A percentile compares a stretch with the other conserved stretches of the same genome.
These are phyloP conservation scores for Sclerotinia glacialis DNA, from an alignment of 2,329 filamentous ascomycete species.

Conservation along the genomic window DNA sequence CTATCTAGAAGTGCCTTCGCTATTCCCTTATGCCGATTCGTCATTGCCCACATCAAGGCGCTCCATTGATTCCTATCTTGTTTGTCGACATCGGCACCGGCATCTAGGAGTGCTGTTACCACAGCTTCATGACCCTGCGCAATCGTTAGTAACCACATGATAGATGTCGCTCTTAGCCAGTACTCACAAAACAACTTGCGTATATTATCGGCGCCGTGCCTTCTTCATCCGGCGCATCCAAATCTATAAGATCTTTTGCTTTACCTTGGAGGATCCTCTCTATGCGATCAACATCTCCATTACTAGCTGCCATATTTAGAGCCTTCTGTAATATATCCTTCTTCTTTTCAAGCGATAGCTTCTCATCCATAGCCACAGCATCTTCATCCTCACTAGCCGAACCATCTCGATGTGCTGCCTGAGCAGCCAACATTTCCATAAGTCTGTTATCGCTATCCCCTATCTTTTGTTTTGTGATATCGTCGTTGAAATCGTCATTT, in stretches of 20 bases:
- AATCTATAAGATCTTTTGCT: conserved; percentile 72
- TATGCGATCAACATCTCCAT: conserved; percentile 84
- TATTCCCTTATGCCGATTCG: conserved; percentile 93
- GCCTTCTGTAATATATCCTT: conserved; percentile 77
- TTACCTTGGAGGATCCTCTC: conserved; percentile 70
- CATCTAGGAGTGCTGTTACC: conserved; percentile 77
- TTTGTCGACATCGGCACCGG: conserved; percentile 83
- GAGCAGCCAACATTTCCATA: conserved; percentile 93
- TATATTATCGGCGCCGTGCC: conserved; percentile 97
- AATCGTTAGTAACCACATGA: conserved; percentile 24
- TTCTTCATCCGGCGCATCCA: conserved; percentile 87
- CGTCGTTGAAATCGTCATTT: conserved; percentile 69
- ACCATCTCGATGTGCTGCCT: conserved; percentile 78
- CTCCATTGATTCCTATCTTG: conserved; percentile 98
- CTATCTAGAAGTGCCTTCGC: conserved; percentile 90
- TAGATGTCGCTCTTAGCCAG: neutral
- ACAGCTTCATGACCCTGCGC: conserved; percentile 80
- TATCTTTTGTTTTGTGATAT: conserved; percentile 50
- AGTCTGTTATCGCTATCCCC: conserved; percentile 82
- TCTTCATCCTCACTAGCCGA: conserved; percentile 76
- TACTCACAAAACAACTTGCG: conserved; percentile 88
- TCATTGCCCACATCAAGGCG: conserved; percentile 99
- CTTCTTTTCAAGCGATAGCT: conserved; percentile 74
- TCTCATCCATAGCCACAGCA: conserved; percentile 70
- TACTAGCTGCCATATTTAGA: conserved; percentile 92